Percentiles rank a stretch among this genome's conserved stretches.
Evolutionary conservation across 148 eudicot genomes (phyloP).

Genomic region (Nyssa sinensis): DNA sequence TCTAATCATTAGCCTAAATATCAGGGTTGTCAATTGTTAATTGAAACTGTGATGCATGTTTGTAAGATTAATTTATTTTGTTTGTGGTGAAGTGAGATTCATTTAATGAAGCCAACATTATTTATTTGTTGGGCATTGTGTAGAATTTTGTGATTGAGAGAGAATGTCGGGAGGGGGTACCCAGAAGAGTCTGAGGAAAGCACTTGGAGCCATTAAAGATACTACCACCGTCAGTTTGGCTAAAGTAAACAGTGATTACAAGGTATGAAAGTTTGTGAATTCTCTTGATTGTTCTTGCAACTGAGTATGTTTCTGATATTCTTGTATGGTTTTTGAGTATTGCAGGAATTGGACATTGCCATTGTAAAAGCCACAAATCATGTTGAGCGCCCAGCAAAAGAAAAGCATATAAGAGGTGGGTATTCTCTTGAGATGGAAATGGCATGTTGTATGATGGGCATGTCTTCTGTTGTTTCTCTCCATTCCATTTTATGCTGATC

Average conservation of each 20-base stretch:
- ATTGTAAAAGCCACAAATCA: slow-evolving; percentile 94
- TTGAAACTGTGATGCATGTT: not conserved
- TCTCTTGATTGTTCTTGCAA: not conserved
- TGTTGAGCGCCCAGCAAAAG: slow-evolving; percentile 91
- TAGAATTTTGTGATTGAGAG: slow-evolving; percentile 24
- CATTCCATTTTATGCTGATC: not conserved
- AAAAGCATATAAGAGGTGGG: slow-evolving; percentile 82
- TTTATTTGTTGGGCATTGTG: not conserved
- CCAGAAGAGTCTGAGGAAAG: slow-evolving; percentile 77
- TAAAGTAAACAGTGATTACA: slow-evolving; percentile 86
- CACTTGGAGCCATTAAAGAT: slow-evolving; percentile 88
- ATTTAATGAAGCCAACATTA: not conserved
- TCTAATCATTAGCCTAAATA: not conserved
- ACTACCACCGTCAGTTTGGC: slow-evolving; percentile 91
- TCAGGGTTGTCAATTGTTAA: not conserved
- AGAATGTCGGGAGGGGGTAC: slow-evolving; percentile 81
- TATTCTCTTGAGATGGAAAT: slow-evolving; percentile 11
- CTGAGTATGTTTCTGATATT: not conserved
- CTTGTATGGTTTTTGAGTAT: slow-evolving; percentile 8
- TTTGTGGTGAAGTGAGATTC: slow-evolving; percentile 7
- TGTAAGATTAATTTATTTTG: not conserved
- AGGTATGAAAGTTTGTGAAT: slow-evolving; percentile 46
- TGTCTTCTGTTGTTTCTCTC: not conserved
- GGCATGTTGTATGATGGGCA: not conserved
- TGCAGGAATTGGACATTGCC: slow-evolving; percentile 82